Evolutionary conservation across 2,329 filamentous ascomycete species (phyloP).

Genomic region (Neopestalotiopsis sp.): DNA sequence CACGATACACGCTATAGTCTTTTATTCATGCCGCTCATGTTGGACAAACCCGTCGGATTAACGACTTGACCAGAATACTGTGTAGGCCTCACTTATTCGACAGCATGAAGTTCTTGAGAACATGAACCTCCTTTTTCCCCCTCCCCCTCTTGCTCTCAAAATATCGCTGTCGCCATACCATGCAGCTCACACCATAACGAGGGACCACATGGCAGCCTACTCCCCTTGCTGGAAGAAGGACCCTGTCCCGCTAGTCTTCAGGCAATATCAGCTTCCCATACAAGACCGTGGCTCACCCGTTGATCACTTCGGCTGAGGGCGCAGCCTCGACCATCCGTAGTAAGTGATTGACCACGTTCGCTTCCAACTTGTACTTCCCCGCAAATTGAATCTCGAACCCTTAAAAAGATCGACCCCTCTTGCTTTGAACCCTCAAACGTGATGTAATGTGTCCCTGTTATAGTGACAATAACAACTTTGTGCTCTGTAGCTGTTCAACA

Average conservation of each 20-base stretch:
- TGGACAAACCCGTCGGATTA: neutral
- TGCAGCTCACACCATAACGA: neutral
- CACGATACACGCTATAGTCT: too few relatives aligned
- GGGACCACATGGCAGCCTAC: neutral
- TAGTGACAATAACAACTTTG: neutral
- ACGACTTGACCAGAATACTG: neutral
- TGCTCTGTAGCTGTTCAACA: neutral
- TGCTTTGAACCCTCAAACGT: neutral
- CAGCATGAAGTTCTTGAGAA: neutral
- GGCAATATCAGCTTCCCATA: slow-evolving; percentile 5
- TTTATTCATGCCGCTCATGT: neutral
- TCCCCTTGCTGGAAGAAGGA: neutral
- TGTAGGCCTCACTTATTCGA: neutral
- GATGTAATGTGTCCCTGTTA: neutral
- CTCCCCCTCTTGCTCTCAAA: neutral
- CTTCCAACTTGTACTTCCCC: slow-evolving; percentile 6
- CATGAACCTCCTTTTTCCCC: neutral
- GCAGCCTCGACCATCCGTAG: slow-evolving; percentile 5
- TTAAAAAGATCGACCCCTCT: neutral
- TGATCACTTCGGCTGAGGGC: slow-evolving; percentile 6
- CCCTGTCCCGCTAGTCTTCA: slow-evolving; percentile 3
- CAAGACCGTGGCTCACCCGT: neutral
- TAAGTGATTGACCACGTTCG: slow-evolving; percentile 9
- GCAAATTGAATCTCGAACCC: neutral
- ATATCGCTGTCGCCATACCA: neutral